phyloP scores from a whole-genome alignment of 139 green algal species.

The Pleodorina starrii region DNA sequence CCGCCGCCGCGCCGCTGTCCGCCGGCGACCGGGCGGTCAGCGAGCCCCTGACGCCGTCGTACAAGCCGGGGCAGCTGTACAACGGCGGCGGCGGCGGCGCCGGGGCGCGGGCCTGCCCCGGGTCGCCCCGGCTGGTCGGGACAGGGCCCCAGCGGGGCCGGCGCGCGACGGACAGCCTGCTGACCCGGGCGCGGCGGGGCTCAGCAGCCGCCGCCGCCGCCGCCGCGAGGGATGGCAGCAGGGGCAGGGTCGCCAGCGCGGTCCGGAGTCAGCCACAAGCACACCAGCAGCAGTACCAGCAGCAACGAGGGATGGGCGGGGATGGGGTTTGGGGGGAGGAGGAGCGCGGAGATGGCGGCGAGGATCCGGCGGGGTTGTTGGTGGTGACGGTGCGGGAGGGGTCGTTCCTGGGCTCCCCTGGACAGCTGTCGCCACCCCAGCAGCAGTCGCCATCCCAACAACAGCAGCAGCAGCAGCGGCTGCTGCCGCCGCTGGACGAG shows the following conservation, averaged over 20 bases:
- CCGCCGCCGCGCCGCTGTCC: neutral
- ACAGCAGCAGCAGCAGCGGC: neutral
- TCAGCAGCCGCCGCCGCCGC: neutral
- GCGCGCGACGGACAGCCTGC: neutral
- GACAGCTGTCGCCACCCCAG: too few species aligned
- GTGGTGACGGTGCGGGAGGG: neutral
- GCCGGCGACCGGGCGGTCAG: neutral
- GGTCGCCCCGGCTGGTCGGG: neutral
- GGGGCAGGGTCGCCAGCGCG: neutral
- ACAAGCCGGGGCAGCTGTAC: neutral
- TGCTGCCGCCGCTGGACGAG: constrained; percentile 7
- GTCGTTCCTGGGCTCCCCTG: neutral
- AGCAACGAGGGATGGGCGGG: neutral
- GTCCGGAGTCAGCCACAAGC: neutral
- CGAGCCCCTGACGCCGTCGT: neutral
- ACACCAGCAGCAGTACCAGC: neutral
- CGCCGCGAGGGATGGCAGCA: neutral
- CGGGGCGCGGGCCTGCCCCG: too few species aligned
- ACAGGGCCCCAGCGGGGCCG: neutral
- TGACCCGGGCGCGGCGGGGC: neutral
- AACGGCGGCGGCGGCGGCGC: too few species aligned
- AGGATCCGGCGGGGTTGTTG: neutral
- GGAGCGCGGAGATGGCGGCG: neutral
- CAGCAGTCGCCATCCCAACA: too few species aligned
- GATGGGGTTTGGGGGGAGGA: neutral